Evolutionary conservation across 345 rosid genomes (phyloP).

Genomic region (Melaleuca quinquenervia): DNA sequence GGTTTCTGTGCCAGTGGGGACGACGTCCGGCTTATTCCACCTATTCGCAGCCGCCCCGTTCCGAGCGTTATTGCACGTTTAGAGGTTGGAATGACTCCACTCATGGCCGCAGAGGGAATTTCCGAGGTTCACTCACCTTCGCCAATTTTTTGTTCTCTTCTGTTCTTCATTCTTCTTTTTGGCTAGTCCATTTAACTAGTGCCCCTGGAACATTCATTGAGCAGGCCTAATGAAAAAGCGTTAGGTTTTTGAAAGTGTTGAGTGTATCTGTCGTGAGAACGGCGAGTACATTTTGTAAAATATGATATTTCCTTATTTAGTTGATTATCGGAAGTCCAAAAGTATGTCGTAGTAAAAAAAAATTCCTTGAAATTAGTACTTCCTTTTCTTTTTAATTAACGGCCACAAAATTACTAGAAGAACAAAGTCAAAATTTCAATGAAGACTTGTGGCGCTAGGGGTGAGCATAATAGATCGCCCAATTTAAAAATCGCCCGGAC

Average conservation of each 20-base stretch:
- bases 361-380: too few relatives aligned
- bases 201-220: neutral
- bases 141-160: neutral
- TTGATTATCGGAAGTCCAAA: neutral
- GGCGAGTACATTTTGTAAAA: neutral
- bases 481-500: too few relatives aligned
- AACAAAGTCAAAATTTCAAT: neutral
- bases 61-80: neutral
- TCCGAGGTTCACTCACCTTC: neutral
- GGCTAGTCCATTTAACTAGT: neutral
- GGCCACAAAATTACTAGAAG: neutral
- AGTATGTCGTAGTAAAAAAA: neutral
- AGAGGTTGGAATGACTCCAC: neutral
- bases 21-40: neutral
- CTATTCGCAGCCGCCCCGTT: neutral
- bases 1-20: neutral
- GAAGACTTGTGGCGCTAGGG: too few relatives aligned
- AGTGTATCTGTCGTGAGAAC: accelerated
- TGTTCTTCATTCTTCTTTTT: neutral
- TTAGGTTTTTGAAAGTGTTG: neutral
- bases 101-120: neutral
- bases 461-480: too few relatives aligned
- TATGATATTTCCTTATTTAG: neutral
- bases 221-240: neutral
- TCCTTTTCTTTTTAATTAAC: too few relatives aligned